These are phyloP conservation scores for Protomyces lactucae-debilis DNA, from an alignment of 1,139 yeast genomes.

Conservation along the genomic window DNA sequence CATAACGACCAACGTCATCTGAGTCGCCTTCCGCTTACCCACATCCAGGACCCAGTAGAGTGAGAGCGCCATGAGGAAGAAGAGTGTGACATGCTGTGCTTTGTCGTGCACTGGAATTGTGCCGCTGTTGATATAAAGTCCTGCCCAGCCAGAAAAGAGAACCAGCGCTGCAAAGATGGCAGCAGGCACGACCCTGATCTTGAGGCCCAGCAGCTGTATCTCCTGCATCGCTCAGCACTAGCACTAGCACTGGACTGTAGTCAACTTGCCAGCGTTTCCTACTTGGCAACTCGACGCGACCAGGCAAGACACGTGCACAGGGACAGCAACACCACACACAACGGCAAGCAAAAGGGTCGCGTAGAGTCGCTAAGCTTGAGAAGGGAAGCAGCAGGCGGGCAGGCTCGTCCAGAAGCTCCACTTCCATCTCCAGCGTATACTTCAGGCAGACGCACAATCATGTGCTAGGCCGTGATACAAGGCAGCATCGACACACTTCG, in stretches of 20 bases:
- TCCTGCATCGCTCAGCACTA: neutral
- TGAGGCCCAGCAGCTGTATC: slow-evolving; percentile 1
- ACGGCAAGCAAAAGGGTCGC: neutral
- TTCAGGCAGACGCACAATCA: too few species aligned
- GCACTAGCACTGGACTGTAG: too few species aligned
- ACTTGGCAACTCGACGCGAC: too few species aligned
- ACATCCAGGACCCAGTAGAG: slow-evolving; percentile 55
- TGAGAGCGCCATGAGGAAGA: slow-evolving; percentile 47
- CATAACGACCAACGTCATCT: slow-evolving; percentile 46
- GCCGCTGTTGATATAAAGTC: neutral
- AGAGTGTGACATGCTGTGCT: slow-evolving; percentile 49
- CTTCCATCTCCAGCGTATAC: too few species aligned
- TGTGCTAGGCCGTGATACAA: too few species aligned
- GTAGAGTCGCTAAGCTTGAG: too few species aligned
- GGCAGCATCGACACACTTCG: too few species aligned
- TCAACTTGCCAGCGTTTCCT: too few species aligned
- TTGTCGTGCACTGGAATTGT: slow-evolving; percentile 46
- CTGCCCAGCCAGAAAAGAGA: neutral
- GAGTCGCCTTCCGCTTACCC: slow-evolving; percentile 43
- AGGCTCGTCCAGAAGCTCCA: too few species aligned
- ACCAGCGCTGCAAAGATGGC: neutral
- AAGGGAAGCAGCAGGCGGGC: too few species aligned
- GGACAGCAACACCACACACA: neutral
- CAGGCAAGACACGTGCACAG: neutral
- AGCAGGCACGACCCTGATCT: neutral